Conservation (phyloP, 306 rosid genomes). For the Cucurbita pepo region DNA sequence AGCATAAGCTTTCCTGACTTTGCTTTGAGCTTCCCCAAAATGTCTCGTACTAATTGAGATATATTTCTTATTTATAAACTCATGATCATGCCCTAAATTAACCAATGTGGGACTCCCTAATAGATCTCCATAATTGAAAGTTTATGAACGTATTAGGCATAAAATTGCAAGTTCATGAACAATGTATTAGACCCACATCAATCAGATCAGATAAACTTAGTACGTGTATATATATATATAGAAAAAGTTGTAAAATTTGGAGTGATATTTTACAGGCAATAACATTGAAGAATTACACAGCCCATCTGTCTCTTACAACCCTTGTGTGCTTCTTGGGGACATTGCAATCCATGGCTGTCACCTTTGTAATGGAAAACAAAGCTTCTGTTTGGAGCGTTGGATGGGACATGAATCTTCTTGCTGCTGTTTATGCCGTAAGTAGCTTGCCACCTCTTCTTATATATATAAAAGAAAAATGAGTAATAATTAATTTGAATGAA, state of each 20-base stretch:
- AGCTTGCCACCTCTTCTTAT: background rate
- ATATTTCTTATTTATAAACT: too few species aligned
- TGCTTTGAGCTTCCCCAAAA: too few species aligned
- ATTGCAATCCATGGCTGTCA: constrained; percentile 59
- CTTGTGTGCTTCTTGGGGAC: constrained; percentile 65
- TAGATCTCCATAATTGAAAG: too few species aligned
- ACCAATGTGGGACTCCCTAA: too few species aligned
- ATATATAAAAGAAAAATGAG: background rate
- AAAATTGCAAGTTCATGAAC: background rate
- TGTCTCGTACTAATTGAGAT: too few species aligned
- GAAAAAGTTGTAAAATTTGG: background rate
- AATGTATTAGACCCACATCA: too few species aligned
- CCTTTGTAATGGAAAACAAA: constrained; percentile 49
- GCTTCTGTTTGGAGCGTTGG: constrained; percentile 73
- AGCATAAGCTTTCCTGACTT: too few species aligned
- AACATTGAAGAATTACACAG: constrained; percentile 53
- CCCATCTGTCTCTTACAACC: constrained; percentile 70
- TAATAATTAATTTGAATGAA: background rate
- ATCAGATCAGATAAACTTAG: background rate
- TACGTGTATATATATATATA: background rate
- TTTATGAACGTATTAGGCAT: too few species aligned
- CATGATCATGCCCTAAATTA: too few species aligned
- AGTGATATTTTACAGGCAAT: constrained; percentile 8
- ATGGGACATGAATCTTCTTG: constrained; percentile 76
- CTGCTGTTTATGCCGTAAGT: constrained; percentile 83